Evolutionary conservation across 148 eudicot species (phyloP).

Genomic region (Polygonum maritimum): DNA sequence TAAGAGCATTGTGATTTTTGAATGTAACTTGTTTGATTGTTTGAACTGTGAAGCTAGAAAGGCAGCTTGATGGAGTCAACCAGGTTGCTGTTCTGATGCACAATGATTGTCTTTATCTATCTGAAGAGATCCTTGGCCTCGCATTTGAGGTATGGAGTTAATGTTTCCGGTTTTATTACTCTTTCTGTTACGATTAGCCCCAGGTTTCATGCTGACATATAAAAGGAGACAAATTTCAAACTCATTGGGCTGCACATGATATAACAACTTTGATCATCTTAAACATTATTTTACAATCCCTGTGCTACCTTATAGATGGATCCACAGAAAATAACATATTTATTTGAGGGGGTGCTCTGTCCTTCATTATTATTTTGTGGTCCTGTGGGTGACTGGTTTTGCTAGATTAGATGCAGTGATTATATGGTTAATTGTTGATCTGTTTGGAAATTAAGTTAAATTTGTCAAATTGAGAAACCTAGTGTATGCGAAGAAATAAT

Average conservation of each 20-base stretch:
- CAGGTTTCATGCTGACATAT: neutral
- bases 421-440: neutral
- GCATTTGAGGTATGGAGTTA: slow-evolving; percentile 62
- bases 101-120: slow-evolving; percentile 89
- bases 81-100: slow-evolving; percentile 90
- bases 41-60: slow-evolving; percentile 69
- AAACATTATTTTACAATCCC: neutral
- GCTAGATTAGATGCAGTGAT: neutral
- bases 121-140: slow-evolving; percentile 82
- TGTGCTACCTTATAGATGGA: neutral
- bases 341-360: neutral
- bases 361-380: neutral
- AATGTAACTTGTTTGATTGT: slow-evolving; percentile 14
- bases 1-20: neutral
- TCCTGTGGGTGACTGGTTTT: neutral
- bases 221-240: neutral
- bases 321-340: neutral
- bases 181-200: neutral
- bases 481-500: neutral
- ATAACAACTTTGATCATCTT: neutral
- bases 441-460: neutral
- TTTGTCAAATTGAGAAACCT: neutral
- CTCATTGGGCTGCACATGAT: neutral
- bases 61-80: slow-evolving; percentile 80
- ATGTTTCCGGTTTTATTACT: neutral